Evolutionary conservation across 2,329 filamentous ascomycete species (phyloP), one percentile per base, ranked within the genome.

Genomic region (Ustilaginoidea virens): DNA sequence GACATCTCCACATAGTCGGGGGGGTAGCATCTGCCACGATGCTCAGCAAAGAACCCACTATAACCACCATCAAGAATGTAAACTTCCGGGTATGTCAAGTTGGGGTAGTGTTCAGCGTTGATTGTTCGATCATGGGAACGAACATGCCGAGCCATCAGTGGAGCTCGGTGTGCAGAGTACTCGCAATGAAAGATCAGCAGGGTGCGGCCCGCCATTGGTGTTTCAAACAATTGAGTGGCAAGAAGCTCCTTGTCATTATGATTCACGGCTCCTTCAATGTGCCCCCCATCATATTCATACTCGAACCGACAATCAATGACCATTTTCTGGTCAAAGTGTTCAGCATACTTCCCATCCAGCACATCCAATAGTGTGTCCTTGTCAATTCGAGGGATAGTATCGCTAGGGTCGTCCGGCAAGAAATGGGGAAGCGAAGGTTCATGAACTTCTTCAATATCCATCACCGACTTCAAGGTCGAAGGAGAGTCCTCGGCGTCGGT

Each of bases 1-100:
- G 76, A 80, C 90, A 98, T 98, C 55, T 90, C 85, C 34, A 98
- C 82, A 48, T 98, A 98, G 48, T 87, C 85, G 45, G 92, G 86
- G 14, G 90, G 90, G 44, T 76, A 90, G 63, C 90, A 98, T 36
- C 86, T 74, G 26, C 67, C 59, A 29, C 75, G 74, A 51, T 93
- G 74, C 38, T 81, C 65, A 15, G 69, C 61, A 52, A 87, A 98
- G 63, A 98, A 98, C 17, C 74, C 74, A 52, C 85, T 93, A 60
- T 98, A 98, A 24, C 90, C 90, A 35, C 90, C 90, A 40, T 96
- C 85, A 23, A 98, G 65, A 43, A 98, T 93, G 54, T 98, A 98
- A 39, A 96, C 75, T 52, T 98, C 90, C 2, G 90, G 90, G 47
- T 92, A 98, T n/a, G 78, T 85, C 35, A 98, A 71, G 34, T 66